Base-by-base conservation (phyloP, 352 stramenopile species). In the Phytophthora multivora region DNA sequence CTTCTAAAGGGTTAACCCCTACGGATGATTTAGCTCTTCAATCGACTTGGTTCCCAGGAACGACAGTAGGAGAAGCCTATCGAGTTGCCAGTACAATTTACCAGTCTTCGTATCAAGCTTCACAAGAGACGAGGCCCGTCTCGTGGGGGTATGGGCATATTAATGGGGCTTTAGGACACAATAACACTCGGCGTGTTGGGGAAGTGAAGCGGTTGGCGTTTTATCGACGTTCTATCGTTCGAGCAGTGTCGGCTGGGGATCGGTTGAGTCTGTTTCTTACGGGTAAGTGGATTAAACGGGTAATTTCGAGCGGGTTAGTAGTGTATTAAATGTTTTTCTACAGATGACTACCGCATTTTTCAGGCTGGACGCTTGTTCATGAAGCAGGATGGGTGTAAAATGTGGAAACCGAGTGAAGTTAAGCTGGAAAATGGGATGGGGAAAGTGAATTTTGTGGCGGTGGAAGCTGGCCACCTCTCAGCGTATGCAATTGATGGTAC, bases 221-320 rank as follows among this genome's bases (percentile, higher is more conserved):
- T 15, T 88, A 89, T 13, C 69, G 77, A 4, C 66, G 61, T 1
- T 36, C 69, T n/a, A 63, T 71, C 13, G 31, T 86, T 51, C 57
- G 69, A 18, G 66, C 67, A 16, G 66, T 82, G 7, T 83, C 82
- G 0, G 78, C 82, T 5, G 82, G 82, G 21, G 67, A 87, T 43
- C 71, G 75, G 3, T 43, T 88, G 15, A 91, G 82, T 59, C 50
- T 91, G 23, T 89, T 91, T 52, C 78, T 89, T 19, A 84, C 71
- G 21, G 60, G 75, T 84, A 45, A 13, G 54, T 45, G 8, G 1
- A 26, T 40, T 11, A 35, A 45, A 7, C 11, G 1, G 46, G n/a
- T 8, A 31, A 13, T 10, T 36, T 10, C 18, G 16, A 12, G 15
- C 16, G 49, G 23, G 3, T 53, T 16, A 50, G 13, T 11, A 35